These are phyloP conservation scores for Diplodia seriata DNA, from an alignment of 2,329 filamentous ascomycete species.

Conservation along the genomic window DNA sequence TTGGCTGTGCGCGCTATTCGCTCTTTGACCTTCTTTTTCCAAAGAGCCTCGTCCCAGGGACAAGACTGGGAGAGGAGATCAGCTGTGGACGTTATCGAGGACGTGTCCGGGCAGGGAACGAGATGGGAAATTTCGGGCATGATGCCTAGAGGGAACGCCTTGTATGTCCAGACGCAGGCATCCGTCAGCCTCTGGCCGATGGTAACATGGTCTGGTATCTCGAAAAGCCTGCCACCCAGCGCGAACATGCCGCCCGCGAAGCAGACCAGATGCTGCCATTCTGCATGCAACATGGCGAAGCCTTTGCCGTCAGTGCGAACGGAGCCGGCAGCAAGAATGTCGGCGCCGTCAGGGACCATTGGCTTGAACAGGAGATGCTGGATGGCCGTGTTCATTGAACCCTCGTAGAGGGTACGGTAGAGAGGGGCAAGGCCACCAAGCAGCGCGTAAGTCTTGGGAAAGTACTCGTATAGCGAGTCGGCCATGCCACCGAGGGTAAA, in stretches of 20 bases:
- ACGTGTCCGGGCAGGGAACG: slow-evolving; percentile 53
- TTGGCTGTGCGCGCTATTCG: slow-evolving; percentile 41
- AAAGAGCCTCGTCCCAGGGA: slow-evolving; percentile 61
- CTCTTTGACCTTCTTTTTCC: slow-evolving; percentile 51
- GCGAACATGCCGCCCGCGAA: slow-evolving; percentile 69
- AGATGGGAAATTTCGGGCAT: slow-evolving; percentile 67
- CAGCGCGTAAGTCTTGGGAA: slow-evolving; percentile 57
- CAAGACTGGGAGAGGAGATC: slow-evolving; percentile 44
- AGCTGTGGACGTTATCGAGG: not conserved
- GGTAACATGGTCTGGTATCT: slow-evolving; percentile 60
- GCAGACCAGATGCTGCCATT: slow-evolving; percentile 65
- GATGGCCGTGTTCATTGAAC: slow-evolving; percentile 51
- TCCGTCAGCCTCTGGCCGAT: slow-evolving; percentile 65
- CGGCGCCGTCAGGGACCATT: slow-evolving; percentile 54
- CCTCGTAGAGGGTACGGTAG: slow-evolving; percentile 65
- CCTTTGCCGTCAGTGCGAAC: not conserved
- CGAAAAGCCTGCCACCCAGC: slow-evolving; percentile 64
- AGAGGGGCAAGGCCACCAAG: slow-evolving; percentile 54
- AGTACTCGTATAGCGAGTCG: slow-evolving; percentile 52
- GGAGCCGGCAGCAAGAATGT: slow-evolving; percentile 49
- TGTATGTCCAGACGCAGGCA: slow-evolving; percentile 69
- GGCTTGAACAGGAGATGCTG: slow-evolving; percentile 58
- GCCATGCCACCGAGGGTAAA: slow-evolving; percentile 50
- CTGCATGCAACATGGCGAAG: slow-evolving; percentile 51
- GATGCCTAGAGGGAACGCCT: slow-evolving; percentile 62